Conservation (phyloP, 2,329 filamentous ascomycete genomes). For the Chrysosporium keratinophilum region DNA sequence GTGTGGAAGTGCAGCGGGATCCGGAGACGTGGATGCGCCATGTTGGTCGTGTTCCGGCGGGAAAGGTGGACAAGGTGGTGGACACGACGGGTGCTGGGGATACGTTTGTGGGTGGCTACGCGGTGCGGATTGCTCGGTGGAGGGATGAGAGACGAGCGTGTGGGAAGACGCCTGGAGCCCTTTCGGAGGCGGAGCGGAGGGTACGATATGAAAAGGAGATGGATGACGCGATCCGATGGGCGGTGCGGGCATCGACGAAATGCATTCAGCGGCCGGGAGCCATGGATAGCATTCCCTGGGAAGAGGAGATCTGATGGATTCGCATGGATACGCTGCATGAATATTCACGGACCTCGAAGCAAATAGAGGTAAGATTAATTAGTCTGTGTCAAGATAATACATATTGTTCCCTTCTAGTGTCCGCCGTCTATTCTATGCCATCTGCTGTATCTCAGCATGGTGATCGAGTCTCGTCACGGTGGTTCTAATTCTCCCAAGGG, state of each 20-base stretch:
- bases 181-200: conserved; percentile 27
- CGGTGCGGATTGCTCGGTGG: conserved; percentile 56
- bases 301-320: conserved; percentile 30
- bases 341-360: too few relatives aligned
- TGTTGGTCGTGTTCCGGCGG: conserved; percentile 45
- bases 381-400: too few relatives aligned
- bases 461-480: too few relatives aligned
- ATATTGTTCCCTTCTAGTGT: too few relatives aligned
- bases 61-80: conserved; percentile 61
- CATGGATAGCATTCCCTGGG: conserved; percentile 41
- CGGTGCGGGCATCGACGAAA: conserved; percentile 35
- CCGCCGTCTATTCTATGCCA: too few relatives aligned
- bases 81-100: conserved; percentile 93
- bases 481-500: too few relatives aligned
- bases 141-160: conserved; percentile 34
- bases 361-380: too few relatives aligned
- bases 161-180: conserved; percentile 42
- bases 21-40: conserved; percentile 20
- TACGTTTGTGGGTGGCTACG: conserved; percentile 85
- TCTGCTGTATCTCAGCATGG: too few relatives aligned
- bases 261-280: conserved; percentile 38
- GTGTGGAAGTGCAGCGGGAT: conserved; percentile 34
- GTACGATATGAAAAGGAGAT: conserved; percentile 36
- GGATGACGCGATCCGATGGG: conserved; percentile 36
- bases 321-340: background rate